phyloP scores from a whole-genome alignment of 1,284 basidiomycete species.

The Blastosporella zonata region DNA sequence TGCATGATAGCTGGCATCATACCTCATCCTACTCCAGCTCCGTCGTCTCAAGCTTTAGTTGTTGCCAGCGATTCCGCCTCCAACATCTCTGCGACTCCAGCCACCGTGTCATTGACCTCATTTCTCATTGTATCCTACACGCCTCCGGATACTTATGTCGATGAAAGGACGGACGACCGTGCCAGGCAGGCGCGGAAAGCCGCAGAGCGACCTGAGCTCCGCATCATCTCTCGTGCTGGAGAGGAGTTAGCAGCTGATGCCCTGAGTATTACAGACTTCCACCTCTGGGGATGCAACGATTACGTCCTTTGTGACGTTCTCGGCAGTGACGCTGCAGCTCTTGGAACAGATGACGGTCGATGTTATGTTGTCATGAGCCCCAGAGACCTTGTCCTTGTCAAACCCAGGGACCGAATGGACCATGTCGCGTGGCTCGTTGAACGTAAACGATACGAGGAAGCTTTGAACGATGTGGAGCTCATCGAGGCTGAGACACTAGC shows the following conservation, averaged over 20 bases:
- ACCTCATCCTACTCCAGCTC: conserved; percentile 58
- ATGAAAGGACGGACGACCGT: conserved; percentile 73
- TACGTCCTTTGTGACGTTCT: conserved; percentile 63
- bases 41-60: conserved; percentile 21
- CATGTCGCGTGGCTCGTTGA: conserved; percentile 95
- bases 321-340: conserved; percentile 25
- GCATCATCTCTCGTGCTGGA: conserved; percentile 85
- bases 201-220: conserved; percentile 88
- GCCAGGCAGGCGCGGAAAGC: conserved; percentile 74
- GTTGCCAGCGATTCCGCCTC: conserved; percentile 20
- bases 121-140: conserved; percentile 86
- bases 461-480: conserved; percentile 80
- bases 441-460: conserved; percentile 83
- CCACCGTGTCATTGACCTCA: conserved; percentile 48
- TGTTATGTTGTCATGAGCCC: conserved; percentile 85
- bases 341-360: conserved; percentile 27
- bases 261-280: conserved; percentile 75
- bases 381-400: conserved; percentile 81
- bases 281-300: conserved; percentile 91
- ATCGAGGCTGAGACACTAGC: conserved; percentile 35
- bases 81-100: conserved; percentile 19
- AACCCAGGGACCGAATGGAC: conserved; percentile 84
- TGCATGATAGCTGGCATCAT: conserved; percentile 94
- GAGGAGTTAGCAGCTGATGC: conserved; percentile 91
- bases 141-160: conserved; percentile 63